A percentile compares a stretch with the other conserved stretches of the same genome.
Evolutionary conservation across 2,329 filamentous ascomycete genomes (phyloP).

Genomic region (Huntiella decipiens): DNA sequence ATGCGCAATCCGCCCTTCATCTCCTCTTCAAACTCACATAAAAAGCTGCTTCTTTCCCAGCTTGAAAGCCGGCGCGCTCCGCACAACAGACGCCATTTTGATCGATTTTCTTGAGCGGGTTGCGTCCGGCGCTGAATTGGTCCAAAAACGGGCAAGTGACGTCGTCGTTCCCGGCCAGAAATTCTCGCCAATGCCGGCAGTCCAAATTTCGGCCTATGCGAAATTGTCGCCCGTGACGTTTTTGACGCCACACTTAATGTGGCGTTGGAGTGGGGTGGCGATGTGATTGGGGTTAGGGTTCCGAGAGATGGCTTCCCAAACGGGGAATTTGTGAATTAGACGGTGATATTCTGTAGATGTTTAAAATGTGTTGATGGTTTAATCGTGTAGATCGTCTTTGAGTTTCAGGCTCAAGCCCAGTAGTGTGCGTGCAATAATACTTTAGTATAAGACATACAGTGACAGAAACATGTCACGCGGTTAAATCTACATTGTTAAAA

Average conservation of each 20-base stretch:
- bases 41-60: constrained; percentile 36
- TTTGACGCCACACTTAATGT: constrained; percentile 3
- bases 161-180: neutral
- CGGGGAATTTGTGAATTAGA: neutral
- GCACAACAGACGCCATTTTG: constrained; percentile 23
- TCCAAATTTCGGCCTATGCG: neutral
- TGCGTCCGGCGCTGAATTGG: neutral
- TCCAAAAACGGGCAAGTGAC: neutral
- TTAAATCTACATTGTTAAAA: no score
- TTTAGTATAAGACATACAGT: no score
- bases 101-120: neutral
- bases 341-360: neutral
- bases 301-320: neutral
- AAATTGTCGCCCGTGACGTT: constrained; percentile 2
- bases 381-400: neutral
- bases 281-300: neutral
- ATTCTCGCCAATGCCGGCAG: neutral
- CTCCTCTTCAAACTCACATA: constrained; percentile 24
- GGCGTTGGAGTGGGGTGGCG: neutral
- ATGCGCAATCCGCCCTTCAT: no score
- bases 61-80: constrained; percentile 25
- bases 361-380: neutral
- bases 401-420: neutral
- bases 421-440: no score
- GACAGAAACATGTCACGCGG: no score